Evolutionary conservation across 805 yeast species (phyloP), one percentile per base, ranked within the genome.

Genomic region (Wickerhamiella kurtzmanii): DNA sequence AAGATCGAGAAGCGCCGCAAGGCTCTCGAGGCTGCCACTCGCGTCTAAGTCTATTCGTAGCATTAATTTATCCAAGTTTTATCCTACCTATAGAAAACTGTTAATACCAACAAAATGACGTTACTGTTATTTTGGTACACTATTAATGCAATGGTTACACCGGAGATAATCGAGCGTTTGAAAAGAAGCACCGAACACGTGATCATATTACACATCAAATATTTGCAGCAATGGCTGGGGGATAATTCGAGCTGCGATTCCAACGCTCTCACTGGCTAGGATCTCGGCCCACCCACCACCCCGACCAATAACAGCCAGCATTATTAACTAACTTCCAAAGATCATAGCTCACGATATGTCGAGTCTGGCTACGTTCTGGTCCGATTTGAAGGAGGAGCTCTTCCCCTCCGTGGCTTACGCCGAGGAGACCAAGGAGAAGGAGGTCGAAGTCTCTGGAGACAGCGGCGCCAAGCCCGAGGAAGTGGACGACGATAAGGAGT

Each of bases 391-490:
- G 69, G 94, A 85, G 63, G 75, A 82, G 51, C 72, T 83, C 55
- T 69, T 77, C 56, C 95, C 95, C 63, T 74, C 83, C 58, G 74
- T 74, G 48, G 94, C 94, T 45, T 79, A 74, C 69, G 96, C 95
- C 59, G 95, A 83, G 44, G 68, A 55, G 48, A 62, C 59, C 41
- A 62, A 54, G 41, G 60, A 53, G 32, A 45, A 50, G 43, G 54
- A 35, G 35, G 41, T 43, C 16, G 45, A 44, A 18, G 50, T 44
- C 35, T 38, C 36, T 28, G 49, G 43, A 37, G 47, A 48, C 22
- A 44, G 37, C 18, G 32, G 32, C 15, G 37, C 44, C 35, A 50
- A 43, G 20, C 22, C 42, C 32, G 50, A 47, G 44, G 49, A 48
- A 25, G 44, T 48, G 43, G 48, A 53, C 25, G 50, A 44, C 38